phyloP scores from a whole-genome alignment of 73 alveolate genomes.

The Paramecium sonneborni region DNA sequence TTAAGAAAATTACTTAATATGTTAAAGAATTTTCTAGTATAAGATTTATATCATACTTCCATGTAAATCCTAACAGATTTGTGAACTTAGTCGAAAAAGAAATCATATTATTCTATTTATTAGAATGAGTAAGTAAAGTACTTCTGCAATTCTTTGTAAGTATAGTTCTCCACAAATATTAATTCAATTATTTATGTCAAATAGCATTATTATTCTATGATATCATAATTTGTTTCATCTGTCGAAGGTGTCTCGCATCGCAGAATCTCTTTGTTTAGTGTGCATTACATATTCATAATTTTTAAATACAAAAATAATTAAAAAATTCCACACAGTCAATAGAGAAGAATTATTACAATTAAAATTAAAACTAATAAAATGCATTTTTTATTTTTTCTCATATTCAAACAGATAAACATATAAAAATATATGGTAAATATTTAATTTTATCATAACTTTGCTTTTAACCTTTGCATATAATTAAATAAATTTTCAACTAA shows the following conservation, averaged over 20 bases:
- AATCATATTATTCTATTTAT: not conserved
- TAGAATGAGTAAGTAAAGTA: not conserved
- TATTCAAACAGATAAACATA: not conserved
- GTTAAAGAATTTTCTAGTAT: conserved; percentile 4
- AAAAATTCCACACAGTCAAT: not conserved
- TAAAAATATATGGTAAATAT: too few species aligned
- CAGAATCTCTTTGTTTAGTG: not conserved
- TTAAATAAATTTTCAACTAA: too few species aligned
- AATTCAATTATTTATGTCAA: not conserved
- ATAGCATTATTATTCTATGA: not conserved
- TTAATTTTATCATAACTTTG: not conserved
- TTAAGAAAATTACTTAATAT: not conserved
- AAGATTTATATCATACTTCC: not conserved
- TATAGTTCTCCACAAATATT: conserved; percentile 6
- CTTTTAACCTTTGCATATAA: not conserved
- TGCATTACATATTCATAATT: not conserved
- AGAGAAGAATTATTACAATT: not conserved
- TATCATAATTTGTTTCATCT: conserved; percentile 12
- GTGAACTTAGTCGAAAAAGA: not conserved
- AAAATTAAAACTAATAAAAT: not conserved
- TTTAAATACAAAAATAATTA: not conserved
- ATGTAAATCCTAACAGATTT: conserved; percentile 1
- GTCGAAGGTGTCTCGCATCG: not conserved
- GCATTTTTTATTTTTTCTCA: not conserved
- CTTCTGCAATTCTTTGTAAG: not conserved